Percentiles rank a stretch among this genome's conserved stretches.
Conservation (phyloP, 208 protist species). For the Trypanosoma mega region DNA sequence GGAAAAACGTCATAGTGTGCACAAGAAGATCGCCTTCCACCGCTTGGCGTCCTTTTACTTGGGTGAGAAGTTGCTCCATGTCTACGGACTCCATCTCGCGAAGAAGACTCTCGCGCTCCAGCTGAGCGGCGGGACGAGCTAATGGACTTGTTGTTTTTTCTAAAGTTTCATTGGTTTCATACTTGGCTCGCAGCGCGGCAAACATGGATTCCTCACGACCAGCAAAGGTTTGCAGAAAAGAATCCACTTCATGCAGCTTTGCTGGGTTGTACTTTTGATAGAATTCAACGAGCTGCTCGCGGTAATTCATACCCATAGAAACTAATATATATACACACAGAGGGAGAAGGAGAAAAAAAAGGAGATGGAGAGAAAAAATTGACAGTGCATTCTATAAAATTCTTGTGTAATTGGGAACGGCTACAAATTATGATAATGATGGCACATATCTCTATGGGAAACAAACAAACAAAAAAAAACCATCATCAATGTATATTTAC, state of each 20-base stretch:
- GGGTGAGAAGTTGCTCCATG: conserved; percentile 33
- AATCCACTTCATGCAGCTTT: conserved; percentile 53
- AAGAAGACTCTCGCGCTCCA: conserved; percentile 1
- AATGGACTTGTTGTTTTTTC: not conserved
- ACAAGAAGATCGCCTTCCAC: conserved; percentile 30
- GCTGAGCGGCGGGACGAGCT: not conserved
- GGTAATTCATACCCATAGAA: conserved; percentile 32
- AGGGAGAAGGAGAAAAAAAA: not conserved
- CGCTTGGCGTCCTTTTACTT: conserved; percentile 25
- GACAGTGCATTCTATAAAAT: too few relatives aligned
- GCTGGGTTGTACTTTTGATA: conserved; percentile 57
- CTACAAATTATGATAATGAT: too few relatives aligned
- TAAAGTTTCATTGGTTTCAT: conserved; percentile 16
- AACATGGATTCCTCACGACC: conserved; percentile 55
- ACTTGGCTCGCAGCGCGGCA: conserved; percentile 36
- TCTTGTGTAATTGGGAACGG: too few relatives aligned
- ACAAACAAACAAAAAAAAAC: conserved; percentile 1
- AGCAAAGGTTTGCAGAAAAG: conserved; percentile 40
- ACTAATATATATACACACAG: too few relatives aligned
- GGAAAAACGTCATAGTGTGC: conserved; percentile 41
- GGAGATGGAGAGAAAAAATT: conserved; percentile 8
- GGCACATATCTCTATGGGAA: not conserved
- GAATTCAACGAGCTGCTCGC: conserved; percentile 40
- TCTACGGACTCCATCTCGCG: conserved; percentile 23
- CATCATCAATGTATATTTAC: too few relatives aligned